These are phyloP conservation scores for Lodderomyces parapsilosis DNA, from an alignment of 1,139 yeast genomes.

Conservation along the genomic window DNA sequence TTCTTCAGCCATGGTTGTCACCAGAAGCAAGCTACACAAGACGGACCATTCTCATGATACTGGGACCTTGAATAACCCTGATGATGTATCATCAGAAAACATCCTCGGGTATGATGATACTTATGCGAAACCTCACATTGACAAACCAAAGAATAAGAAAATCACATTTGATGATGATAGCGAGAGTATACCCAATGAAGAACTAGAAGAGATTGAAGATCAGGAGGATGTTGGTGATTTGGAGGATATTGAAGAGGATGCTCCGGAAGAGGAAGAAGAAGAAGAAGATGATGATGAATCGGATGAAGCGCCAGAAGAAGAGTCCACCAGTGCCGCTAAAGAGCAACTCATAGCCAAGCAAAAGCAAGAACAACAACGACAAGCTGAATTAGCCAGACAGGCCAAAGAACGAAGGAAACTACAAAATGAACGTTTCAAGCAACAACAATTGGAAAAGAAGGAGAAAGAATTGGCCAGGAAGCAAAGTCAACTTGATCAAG, in stretches of 20 bases:
- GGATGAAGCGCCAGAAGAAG: constrained; percentile 54
- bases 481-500: constrained; percentile 17
- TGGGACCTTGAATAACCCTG: constrained; percentile 16
- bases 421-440: constrained; percentile 45
- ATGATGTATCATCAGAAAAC: constrained; percentile 18
- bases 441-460: constrained; percentile 38
- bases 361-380: constrained; percentile 24
- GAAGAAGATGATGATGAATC: constrained; percentile 24
- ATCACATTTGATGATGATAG: constrained; percentile 9
- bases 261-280: constrained; percentile 14
- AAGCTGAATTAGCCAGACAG: constrained; percentile 11
- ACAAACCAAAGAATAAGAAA: constrained; percentile 3
- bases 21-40: constrained; percentile 21
- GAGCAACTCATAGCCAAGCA: constrained; percentile 33
- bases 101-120: constrained; percentile 5
- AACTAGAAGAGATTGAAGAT: not conserved
- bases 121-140: not conserved
- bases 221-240: constrained; percentile 4
- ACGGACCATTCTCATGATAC: constrained; percentile 19
- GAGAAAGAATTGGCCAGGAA: constrained; percentile 9
- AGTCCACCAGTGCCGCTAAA: constrained; percentile 31
- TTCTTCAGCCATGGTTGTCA: constrained; percentile 22
- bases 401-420: constrained; percentile 49
- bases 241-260: constrained; percentile 13
- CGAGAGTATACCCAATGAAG: constrained; percentile 15